A percentile compares a stretch with the other conserved stretches of the same genome.
These are phyloP conservation scores for Leishmania amazonensis DNA, from an alignment of 208 protist genomes.

Conservation along the genomic window DNA sequence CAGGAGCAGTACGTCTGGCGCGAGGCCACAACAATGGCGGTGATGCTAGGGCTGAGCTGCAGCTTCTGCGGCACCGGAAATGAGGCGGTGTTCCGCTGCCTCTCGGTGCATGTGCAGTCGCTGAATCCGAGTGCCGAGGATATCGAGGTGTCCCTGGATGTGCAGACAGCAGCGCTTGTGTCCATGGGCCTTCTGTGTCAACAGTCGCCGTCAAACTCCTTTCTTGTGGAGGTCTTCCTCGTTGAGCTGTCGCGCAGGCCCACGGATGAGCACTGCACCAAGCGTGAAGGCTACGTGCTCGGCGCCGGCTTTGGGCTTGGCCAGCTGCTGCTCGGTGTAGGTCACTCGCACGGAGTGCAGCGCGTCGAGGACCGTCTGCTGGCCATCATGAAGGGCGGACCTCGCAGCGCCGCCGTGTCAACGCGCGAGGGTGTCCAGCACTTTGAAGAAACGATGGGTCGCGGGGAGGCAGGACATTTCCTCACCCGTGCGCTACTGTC, in stretches of 20 bases:
- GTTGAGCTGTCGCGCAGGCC: constrained; percentile 85
- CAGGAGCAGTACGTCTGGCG: constrained; percentile 68
- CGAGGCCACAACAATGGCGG: constrained; percentile 78
- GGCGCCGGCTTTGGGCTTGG: constrained; percentile 80
- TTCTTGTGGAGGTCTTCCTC: constrained; percentile 83
- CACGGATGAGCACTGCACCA: constrained; percentile 85
- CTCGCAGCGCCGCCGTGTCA: constrained; percentile 53
- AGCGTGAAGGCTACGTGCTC: constrained; percentile 80
- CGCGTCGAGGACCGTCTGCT: constrained; percentile 73
- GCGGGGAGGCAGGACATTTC: constrained; percentile 57
- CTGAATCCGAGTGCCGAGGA: constrained; percentile 83
- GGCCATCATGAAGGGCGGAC: constrained; percentile 68
- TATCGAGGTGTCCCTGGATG: constrained; percentile 84
- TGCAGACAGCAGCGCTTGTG: constrained; percentile 80
- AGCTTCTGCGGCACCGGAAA: constrained; percentile 84
- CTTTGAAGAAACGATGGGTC: constrained; percentile 58
- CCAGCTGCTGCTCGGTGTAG: constrained; percentile 71
- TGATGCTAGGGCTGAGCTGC: constrained; percentile 87
- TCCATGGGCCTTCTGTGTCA: constrained; percentile 81
- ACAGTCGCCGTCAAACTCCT: constrained; percentile 54
- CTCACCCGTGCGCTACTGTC: constrained; percentile 58
- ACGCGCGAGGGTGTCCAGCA: constrained; percentile 49
- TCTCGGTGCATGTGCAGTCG: constrained; percentile 85
- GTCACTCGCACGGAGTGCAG: constrained; percentile 43
- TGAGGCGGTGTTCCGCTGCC: constrained; percentile 80